phyloP scores from a whole-genome alignment of 805 yeast species.

The Hanseniaspora thailandica region DNA sequence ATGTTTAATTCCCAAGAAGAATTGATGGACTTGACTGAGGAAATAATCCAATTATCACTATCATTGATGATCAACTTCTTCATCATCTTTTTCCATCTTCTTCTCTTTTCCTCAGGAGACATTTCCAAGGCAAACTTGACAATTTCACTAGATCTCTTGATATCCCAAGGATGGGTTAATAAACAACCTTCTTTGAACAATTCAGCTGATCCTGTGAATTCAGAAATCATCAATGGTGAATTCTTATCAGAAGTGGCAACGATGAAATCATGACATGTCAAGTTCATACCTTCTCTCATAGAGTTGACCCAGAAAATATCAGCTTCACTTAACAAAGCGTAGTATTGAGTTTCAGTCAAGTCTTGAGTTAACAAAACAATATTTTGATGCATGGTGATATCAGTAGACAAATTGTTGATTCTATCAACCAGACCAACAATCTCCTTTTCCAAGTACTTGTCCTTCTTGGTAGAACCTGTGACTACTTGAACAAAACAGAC shows the following conservation, averaged over 20 bases:
- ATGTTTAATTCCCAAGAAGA: conserved; percentile 41
- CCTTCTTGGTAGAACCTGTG: conserved; percentile 38
- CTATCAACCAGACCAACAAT: conserved; percentile 68
- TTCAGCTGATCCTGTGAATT: conserved; percentile 88
- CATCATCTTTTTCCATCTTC: conserved; percentile 52
- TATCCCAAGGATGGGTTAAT: conserved; percentile 86
- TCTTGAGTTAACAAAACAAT: conserved; percentile 83
- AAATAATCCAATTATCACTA: conserved; percentile 60
- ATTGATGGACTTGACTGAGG: conserved; percentile 43
- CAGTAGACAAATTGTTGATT: conserved; percentile 68
- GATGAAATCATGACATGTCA: conserved; percentile 89
- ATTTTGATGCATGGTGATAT: conserved; percentile 51
- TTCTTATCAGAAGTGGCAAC: conserved; percentile 58
- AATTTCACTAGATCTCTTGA: conserved; percentile 48
- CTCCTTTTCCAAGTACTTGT: conserved; percentile 58
- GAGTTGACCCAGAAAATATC: conserved; percentile 80
- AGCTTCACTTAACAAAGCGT: conserved; percentile 77
- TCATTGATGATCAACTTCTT: conserved; percentile 54
- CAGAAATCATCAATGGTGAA: conserved; percentile 77
- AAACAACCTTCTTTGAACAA: conserved; percentile 60
- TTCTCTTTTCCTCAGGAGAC: conserved; percentile 43
- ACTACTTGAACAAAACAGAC: conserved; percentile 69
- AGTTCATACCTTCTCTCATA: conserved; percentile 91
- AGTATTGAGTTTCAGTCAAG: conserved; percentile 75
- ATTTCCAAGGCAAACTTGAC: conserved; percentile 57